Evolutionary conservation across 1,139 yeast species (phyloP), one percentile per base, ranked within the genome.

Genomic region (Yamadazyma mexicana): DNA sequence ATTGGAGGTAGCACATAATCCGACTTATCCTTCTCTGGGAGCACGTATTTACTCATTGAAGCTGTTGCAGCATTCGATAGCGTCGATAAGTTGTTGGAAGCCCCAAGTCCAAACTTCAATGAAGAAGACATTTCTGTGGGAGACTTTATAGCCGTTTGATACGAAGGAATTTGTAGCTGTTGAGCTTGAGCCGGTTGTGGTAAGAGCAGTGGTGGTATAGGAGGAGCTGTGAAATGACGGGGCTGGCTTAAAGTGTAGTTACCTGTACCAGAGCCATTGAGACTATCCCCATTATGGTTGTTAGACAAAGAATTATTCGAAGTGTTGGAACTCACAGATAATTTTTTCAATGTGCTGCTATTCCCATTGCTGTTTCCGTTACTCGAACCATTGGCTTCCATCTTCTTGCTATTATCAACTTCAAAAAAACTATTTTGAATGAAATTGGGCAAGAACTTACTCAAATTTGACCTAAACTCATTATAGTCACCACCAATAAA

Each of bases 381-480:
- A n/a, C n/a, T n/a, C n/a, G n/a, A n/a, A 20, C 22, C 22, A 8
- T 5, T 6, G 22, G 22, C 22, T 20, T 25, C 23, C 16, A 11
- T 5, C 18, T 37, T 37, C 12, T 39, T 34, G 23, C 34, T 37
- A 7, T 17, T 25, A 8, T 40, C 47, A 2, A 11, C 35, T 28
- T 27, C 38, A 4, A 32, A 30, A 17, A 47, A 17, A 16, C 38
- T 37, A 10, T 38, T 26, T 26, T 32, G 39, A 20, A 48, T 39
- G 38, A 37, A 45, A 22, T 43, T 43, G 18, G 35, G 26, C 6
- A 42, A 26, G 18, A 50, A 45, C 3, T 18, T 34, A 5, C 25
- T 23, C 36, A 49, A 37, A 31, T 48, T 48, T 11, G 23, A 14
- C 24, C 44, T 42, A 32, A 45, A 45, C 4, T 31, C 37, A 18